Evolutionary conservation across 805 yeast genomes (phyloP).

Genomic region (Starmerella vaccinii): DNA sequence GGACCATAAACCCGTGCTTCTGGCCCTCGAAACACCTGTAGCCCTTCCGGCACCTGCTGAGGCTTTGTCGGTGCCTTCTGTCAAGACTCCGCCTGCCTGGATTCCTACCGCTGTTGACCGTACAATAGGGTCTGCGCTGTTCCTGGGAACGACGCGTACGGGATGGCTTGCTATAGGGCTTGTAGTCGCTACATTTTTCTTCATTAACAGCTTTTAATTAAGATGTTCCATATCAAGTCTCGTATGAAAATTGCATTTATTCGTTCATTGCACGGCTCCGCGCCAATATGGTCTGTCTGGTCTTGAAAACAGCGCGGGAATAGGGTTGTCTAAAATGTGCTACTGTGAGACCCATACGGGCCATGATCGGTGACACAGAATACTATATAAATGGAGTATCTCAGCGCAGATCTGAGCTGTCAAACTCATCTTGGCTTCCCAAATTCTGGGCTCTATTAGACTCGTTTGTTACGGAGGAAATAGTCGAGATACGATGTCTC

Average conservation of each 20-base stretch:
- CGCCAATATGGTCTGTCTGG: no score
- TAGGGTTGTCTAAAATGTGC: not conserved
- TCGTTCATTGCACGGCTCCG: no score
- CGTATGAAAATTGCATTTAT: no score
- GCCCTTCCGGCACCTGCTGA: not conserved
- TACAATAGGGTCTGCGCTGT: not conserved
- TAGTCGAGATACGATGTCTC: conserved; percentile 43
- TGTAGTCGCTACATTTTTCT: not conserved
- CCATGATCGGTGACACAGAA: conserved; percentile 9
- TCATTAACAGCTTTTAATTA: not conserved
- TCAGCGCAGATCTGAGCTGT: conserved; percentile 14
- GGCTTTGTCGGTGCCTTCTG: not conserved
- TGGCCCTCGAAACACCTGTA: not conserved
- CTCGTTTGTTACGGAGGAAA: not conserved
- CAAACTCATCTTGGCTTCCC: conserved; percentile 9
- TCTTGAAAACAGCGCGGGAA: no score
- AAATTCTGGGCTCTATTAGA: conserved; percentile 4
- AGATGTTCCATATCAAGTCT: no score
- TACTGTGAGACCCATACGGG: no score
- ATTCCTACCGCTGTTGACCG: not conserved
- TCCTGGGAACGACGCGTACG: not conserved
- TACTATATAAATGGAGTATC: conserved; percentile 15
- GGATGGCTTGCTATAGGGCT: not conserved
- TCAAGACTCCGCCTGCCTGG: not conserved
- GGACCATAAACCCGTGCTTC: conserved; percentile 71